phyloP scores from a whole-genome alignment of 345 rosid species.

The Corchorus olitorius region DNA sequence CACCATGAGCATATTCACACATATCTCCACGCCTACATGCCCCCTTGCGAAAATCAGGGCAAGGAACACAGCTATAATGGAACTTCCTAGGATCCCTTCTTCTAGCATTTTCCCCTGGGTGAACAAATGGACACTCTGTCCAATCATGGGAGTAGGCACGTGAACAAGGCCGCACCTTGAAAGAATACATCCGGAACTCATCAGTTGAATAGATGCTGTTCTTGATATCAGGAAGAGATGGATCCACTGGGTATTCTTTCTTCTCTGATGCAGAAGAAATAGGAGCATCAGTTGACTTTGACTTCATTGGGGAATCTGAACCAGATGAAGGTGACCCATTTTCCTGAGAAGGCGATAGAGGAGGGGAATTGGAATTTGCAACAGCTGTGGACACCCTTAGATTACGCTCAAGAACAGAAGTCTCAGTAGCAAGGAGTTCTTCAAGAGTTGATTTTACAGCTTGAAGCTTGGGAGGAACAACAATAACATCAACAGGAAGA shows the following conservation, averaged over 20 bases:
- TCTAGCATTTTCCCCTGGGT: conserved; percentile 96
- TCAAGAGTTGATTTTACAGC: conserved; percentile 56
- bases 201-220: conserved; percentile 91
- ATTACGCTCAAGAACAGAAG: conserved; percentile 43
- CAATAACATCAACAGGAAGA: conserved; percentile 79
- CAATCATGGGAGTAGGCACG: conserved; percentile 98
- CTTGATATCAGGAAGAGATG: conserved; percentile 94
- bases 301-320: conserved; percentile 53
- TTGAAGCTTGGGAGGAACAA: conserved; percentile 74
- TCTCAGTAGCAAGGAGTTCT: conserved; percentile 67
- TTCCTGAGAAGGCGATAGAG: conserved; percentile 60
- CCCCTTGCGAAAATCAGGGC: conserved; percentile 94
- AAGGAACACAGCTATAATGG: conserved; percentile 95
- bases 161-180: conserved; percentile 92
- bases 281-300: conserved; percentile 35
- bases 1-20: conserved; percentile 99
- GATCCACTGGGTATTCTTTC: conserved; percentile 91
- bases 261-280: conserved; percentile 47
- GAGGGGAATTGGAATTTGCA: conserved; percentile 50
- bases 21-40: conserved; percentile 91
- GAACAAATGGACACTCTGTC: conserved; percentile 99
- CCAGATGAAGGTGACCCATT: conserved; percentile 56
- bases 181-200: conserved; percentile 95
- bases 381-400: conserved; percentile 50
- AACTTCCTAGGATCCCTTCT: conserved; percentile 97